These are phyloP conservation scores for Graphium sp. DNA, from an alignment of 2,329 filamentous ascomycete species.

Conservation along the genomic window DNA sequence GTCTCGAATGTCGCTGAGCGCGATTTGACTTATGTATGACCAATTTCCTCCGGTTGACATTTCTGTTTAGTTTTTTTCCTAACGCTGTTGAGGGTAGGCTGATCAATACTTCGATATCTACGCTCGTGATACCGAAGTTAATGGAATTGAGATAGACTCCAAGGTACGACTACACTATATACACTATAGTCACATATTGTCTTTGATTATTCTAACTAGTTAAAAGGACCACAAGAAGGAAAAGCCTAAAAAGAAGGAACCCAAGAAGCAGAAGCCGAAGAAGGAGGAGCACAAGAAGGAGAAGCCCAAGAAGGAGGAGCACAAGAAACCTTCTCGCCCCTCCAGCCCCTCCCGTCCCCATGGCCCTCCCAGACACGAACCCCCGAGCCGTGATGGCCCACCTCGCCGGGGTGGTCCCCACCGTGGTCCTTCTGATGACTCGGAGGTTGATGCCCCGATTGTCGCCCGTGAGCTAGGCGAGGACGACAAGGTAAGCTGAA, in stretches of 20 bases:
- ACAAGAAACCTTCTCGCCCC: no score
- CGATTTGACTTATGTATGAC: slow-evolving; percentile 2
- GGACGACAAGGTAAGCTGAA: no score
- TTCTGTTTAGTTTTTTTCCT: no score
- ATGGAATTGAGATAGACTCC: background rate
- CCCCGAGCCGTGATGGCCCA: no score
- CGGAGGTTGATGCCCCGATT: no score
- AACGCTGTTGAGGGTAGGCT: background rate
- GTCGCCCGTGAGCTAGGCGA: no score
- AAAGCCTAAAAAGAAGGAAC: background rate
- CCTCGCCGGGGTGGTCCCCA: no score
- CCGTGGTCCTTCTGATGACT: no score
- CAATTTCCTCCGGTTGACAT: no score
- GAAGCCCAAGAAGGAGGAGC: slow-evolving; percentile 1
- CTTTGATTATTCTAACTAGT: background rate
- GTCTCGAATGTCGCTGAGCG: slow-evolving; percentile 3
- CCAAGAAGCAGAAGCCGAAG: background rate
- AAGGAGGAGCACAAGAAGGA: slow-evolving; percentile 1
- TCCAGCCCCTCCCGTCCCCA: no score
- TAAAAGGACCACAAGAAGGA: background rate
- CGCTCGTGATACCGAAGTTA: background rate
- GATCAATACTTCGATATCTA: background rate
- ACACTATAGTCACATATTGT: background rate
- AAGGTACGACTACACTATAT: background rate
- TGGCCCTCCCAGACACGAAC: no score